Evolutionary conservation across 495 filamentous ascomycete genomes (phyloP).

Genomic region (Xylaria sp.): DNA sequence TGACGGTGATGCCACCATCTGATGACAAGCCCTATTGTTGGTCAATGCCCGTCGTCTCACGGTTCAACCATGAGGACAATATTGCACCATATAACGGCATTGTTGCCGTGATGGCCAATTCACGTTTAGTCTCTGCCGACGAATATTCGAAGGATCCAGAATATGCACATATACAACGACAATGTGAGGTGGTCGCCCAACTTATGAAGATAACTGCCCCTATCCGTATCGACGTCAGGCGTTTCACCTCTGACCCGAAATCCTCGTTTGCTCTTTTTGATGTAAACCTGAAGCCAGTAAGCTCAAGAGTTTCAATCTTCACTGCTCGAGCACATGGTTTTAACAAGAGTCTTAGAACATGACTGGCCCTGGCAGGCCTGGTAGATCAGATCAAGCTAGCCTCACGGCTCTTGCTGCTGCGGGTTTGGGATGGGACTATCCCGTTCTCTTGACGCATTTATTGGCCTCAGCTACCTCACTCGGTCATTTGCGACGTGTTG

Average conservation of each 20-base stretch:
- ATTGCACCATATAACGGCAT: background rate
- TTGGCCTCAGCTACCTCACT: background rate
- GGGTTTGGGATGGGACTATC: constrained; percentile 30
- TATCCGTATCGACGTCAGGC: constrained; percentile 45
- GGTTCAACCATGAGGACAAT: constrained; percentile 44
- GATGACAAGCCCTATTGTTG: constrained; percentile 36
- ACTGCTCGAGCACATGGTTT: background rate
- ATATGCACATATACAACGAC: constrained; percentile 5
- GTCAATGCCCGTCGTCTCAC: constrained; percentile 43
- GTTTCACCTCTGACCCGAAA: constrained; percentile 32
- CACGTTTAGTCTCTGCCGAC: background rate
- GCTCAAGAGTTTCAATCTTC: constrained; percentile 4
- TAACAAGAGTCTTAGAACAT: constrained; percentile 27
- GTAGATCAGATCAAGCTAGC: constrained; percentile 30
- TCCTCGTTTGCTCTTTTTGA: constrained; percentile 49
- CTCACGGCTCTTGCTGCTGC: constrained; percentile 23
- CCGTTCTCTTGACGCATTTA: constrained; percentile 16
- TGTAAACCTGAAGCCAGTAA: constrained; percentile 52
- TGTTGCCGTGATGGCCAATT: background rate
- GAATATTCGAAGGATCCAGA: background rate
- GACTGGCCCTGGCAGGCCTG: constrained; percentile 30
- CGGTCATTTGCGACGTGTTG: too few relatives aligned
- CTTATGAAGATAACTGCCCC: constrained; percentile 25
- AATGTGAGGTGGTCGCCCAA: constrained; percentile 4
- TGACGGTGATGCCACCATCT: constrained; percentile 51